Conservation (phyloP, 2,329 filamentous ascomycete genomes). For the Colletotrichum chrysophilum region DNA sequence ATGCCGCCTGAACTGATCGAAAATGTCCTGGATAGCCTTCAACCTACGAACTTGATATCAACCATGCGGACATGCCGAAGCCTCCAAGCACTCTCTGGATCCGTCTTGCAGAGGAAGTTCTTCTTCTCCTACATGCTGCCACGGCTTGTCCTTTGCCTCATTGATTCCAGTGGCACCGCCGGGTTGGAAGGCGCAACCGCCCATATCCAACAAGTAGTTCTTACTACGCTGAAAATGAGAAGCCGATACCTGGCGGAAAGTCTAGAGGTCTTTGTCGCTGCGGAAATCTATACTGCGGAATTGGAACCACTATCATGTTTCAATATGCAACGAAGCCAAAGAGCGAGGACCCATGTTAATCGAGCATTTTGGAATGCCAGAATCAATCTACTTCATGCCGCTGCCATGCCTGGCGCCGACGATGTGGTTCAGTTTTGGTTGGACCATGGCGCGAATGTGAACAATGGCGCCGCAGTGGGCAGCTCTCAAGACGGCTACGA, state of each 20-base stretch:
- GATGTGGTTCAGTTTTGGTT: neutral
- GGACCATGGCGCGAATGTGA: neutral
- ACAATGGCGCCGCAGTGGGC: neutral
- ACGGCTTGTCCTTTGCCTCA: neutral
- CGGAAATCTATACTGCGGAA: neutral
- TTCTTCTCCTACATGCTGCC: neutral
- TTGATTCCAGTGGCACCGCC: neutral
- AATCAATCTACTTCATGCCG: neutral
- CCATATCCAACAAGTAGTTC: neutral
- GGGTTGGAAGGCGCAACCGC: neutral
- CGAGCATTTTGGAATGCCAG: neutral
- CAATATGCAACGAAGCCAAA: neutral
- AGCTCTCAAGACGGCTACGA: neutral
- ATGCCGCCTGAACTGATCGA: neutral
- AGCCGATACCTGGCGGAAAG: neutral
- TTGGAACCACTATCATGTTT: neutral
- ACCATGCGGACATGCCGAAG: neutral
- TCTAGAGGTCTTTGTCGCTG: neutral
- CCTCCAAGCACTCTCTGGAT: neutral
- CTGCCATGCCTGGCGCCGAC: neutral
- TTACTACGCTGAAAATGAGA: neutral
- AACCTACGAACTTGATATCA: neutral
- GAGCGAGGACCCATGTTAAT: neutral
- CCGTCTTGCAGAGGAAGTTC: neutral
- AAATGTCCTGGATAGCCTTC: neutral